Evolutionary conservation across 371 early-diverging fungal species (phyloP), one percentile per base, ranked within the genome.

Genomic region (Dinochytrium kinnereticum): DNA sequence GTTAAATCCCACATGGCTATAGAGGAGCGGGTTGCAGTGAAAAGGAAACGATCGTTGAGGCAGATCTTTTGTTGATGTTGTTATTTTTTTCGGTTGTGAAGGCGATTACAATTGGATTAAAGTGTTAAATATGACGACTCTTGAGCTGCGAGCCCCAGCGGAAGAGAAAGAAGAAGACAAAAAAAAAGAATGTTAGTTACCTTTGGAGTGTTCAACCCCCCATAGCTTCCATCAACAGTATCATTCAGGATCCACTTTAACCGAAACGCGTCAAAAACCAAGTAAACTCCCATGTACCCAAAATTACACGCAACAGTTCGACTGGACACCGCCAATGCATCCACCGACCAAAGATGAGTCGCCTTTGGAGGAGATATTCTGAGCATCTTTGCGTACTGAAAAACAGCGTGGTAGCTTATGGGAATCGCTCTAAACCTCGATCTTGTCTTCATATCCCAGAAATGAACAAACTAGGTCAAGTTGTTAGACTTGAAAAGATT

Each of bases 241-340:
- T 53, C 55, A 53, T 53, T 53, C 55, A 53, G 17, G 24, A 53
- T 53, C 55, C 55, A 53, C 55, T 53, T 53, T 5, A 53, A 26
- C 24, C 55, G 13, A 26, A n/a, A n/a, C 5, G n/a, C 26, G 5
- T 53, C 55, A 26, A 53, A 53, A 53, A 53, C 55, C 7, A 53
- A 24, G 55, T n/a, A 53, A 7, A 26, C 24, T 24, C 55, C 55
- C 26, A 21, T 13, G 26, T 53, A 53, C 13, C 55, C 55, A 53
- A 53, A 53, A 53, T 53, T 53, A 26, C 55, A 53, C 26, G 55
- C 55, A 26, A 53, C 26, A n/a, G 55, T 53, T 5, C 55, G 13
- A 26, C 24, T 53, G 5, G 55, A 53, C 13, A 53, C 55, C 5
- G 55, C 55, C 10, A 53, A 26, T 26, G 55, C 55, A 26, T 53